Evolutionary conservation across 2,329 filamentous ascomycete species (phyloP).

Genomic region (Aureobasidium lini): DNA sequence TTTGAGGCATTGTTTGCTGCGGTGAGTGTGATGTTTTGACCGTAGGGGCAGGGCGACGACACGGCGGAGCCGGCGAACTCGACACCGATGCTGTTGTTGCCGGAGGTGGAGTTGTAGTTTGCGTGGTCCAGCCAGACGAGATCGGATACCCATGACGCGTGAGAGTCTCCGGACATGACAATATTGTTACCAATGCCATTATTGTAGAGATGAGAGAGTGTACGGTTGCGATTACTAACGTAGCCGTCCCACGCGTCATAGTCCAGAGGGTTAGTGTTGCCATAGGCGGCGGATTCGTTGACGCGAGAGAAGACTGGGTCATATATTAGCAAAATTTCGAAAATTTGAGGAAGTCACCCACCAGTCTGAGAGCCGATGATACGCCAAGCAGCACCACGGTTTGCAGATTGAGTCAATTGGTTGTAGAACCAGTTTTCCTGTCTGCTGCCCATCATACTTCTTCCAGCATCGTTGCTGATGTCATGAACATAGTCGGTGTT

Average conservation of each 20-base stretch:
- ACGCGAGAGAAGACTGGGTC: conserved; percentile 51
- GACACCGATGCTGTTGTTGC: conserved; percentile 37
- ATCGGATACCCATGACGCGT: conserved; percentile 51
- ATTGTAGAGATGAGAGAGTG: conserved; percentile 57
- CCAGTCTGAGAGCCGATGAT: conserved; percentile 61
- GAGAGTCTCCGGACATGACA: conserved; percentile 63
- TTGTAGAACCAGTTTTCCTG: conserved; percentile 72
- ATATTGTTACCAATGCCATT: conserved; percentile 67
- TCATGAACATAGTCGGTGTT: conserved; percentile 53
- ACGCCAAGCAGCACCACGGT: conserved; percentile 62
- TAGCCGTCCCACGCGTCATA: conserved; percentile 62
- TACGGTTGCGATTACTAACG: conserved; percentile 62
- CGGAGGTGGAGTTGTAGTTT: conserved; percentile 27
- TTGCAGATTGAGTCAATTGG: conserved; percentile 34
- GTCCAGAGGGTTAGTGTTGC: conserved; percentile 40
- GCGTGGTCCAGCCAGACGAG: conserved; percentile 37
- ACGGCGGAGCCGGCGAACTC: conserved; percentile 60
- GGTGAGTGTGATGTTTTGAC: conserved; percentile 50
- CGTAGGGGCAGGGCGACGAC: conserved; percentile 44
- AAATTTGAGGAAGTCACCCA: background rate
- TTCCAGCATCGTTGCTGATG: conserved; percentile 59
- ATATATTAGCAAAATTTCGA: background rate
- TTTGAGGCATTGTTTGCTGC: conserved; percentile 43
- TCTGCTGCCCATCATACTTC: conserved; percentile 61
- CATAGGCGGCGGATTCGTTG: conserved; percentile 39